A percentile compares a stretch with the other conserved stretches of the same genome.
These are phyloP conservation scores for Paracoccidioides lutzii DNA, from an alignment of 2,329 filamentous ascomycete species.

Conservation along the genomic window DNA sequence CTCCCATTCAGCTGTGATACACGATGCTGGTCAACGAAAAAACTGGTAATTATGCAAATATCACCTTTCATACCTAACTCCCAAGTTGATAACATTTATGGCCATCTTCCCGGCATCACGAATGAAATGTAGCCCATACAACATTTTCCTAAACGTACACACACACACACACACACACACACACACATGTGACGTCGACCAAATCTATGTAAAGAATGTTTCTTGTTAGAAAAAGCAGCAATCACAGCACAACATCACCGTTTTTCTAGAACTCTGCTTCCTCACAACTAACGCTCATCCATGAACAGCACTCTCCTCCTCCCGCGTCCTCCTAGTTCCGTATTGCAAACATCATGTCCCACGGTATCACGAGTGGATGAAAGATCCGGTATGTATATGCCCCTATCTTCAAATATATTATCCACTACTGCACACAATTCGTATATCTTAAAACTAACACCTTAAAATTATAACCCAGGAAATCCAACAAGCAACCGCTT, in stretches of 20 bases:
- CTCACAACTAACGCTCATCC: not conserved
- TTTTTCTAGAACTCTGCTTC: not conserved
- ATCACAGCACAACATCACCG: too few relatives aligned
- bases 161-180: too few relatives aligned
- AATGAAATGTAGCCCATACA: too few relatives aligned
- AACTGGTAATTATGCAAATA: slow-evolving; percentile 14
- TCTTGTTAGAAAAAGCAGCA: too few relatives aligned
- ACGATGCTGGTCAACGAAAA: slow-evolving; percentile 23
- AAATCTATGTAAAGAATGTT: too few relatives aligned
- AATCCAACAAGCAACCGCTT: slow-evolving; percentile 75
- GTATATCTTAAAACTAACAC: not conserved
- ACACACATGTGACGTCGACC: too few relatives aligned
- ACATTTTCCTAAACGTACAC: too few relatives aligned
- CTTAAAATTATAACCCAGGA: slow-evolving; percentile 34
- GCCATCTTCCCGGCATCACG: too few relatives aligned
- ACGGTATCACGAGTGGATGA: slow-evolving; percentile 84
- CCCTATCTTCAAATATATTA: not conserved
- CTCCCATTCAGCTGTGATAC: not conserved
- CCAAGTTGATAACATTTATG: too few relatives aligned
- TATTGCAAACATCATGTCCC: slow-evolving; percentile 72
- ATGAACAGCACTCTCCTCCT: slow-evolving; percentile 53
- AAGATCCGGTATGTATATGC: slow-evolving; percentile 47
- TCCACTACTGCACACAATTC: not conserved
- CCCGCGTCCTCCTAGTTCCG: slow-evolving; percentile 61
- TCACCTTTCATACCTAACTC: not conserved